Percentiles rank a stretch among this genome's conserved stretches.
Evolutionary conservation across 2,329 filamentous ascomycete genomes (phyloP).

Genomic region (Ilyonectria mors-panacis): DNA sequence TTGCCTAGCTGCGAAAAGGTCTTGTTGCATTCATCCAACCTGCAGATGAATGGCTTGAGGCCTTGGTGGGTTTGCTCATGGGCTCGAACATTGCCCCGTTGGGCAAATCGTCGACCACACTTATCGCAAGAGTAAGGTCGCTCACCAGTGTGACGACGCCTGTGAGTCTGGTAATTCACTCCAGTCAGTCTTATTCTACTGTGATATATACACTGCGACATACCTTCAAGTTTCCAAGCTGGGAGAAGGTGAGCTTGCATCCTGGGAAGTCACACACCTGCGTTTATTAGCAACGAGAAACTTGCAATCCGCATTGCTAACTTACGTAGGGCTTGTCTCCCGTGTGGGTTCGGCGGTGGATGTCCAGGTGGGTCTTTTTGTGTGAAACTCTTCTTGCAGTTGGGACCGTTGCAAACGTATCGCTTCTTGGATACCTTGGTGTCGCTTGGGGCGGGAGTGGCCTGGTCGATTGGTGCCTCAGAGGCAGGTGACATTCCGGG

Average conservation of each 20-base stretch:
- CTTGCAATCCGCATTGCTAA: conserved; percentile 29
- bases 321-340: conserved; percentile 92
- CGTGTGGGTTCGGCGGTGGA: conserved; percentile 89
- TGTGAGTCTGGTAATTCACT: conserved; percentile 76
- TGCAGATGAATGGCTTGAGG: conserved; percentile 85
- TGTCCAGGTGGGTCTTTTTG: conserved; percentile 96
- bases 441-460: conserved; percentile 44
- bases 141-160: conserved; percentile 89
- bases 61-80: conserved; percentile 87
- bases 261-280: conserved; percentile 78
- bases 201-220: conserved; percentile 37
- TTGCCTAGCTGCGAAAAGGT: conserved; percentile 93
- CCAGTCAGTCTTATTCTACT: not conserved
- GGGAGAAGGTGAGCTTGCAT: conserved; percentile 87
- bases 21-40: conserved; percentile 87
- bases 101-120: conserved; percentile 87
- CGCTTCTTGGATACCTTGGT: conserved; percentile 64
- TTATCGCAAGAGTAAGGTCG: conserved; percentile 85
- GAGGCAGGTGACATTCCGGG: conserved; percentile 46
- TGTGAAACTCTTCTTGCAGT: conserved; percentile 86
- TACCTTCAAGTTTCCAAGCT: conserved; percentile 91
- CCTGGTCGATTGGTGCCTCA: conserved; percentile 41
- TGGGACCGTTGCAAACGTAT: conserved; percentile 80
- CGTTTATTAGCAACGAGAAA: conserved; percentile 41
- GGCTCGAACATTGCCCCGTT: conserved; percentile 87